phyloP scores from a whole-genome alignment of 768 basidiomycete species.

The Candolleomyces efflorescens region DNA sequence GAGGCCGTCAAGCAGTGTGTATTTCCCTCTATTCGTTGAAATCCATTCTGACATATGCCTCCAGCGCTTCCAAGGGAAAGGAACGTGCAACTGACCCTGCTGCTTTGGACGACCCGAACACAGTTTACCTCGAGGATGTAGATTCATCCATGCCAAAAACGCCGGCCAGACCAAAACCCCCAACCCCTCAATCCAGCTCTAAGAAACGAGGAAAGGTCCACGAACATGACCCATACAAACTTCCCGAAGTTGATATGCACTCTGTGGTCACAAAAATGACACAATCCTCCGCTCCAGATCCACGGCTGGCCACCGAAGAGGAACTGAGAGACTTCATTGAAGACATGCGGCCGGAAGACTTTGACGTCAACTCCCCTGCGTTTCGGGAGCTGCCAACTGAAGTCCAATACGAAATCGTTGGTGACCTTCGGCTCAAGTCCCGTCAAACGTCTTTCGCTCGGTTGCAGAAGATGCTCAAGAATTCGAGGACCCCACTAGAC shows the following conservation, averaged over 20 bases:
- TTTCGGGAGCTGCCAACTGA: conserved; percentile 94
- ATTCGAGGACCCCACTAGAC: conserved; percentile 79
- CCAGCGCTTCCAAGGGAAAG: conserved; percentile 35
- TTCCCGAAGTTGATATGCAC: conserved; percentile 79
- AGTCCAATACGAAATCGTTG: conserved; percentile 97
- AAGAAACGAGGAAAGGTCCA: conserved; percentile 60
- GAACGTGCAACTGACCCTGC: conserved; percentile 33
- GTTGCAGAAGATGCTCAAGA: conserved; percentile 83
- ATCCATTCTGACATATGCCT: conserved; percentile 2
- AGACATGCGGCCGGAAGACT: conserved; percentile 93
- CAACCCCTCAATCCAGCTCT: conserved; percentile 42
- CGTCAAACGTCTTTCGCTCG: conserved; percentile 92
- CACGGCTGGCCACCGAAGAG: conserved; percentile 93
- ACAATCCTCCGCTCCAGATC: conserved; percentile 65
- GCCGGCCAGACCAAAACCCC: conserved; percentile 34
- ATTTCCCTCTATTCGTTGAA: not conserved
- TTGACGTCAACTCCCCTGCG: conserved; percentile 85
- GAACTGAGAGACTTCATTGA: conserved; percentile 92
- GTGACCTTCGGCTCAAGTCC: conserved; percentile 91
- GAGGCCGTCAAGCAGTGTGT: conserved; percentile 70
- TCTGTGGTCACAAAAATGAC: conserved; percentile 60
- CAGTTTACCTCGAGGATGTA: conserved; percentile 89
- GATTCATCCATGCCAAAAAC: conserved; percentile 51
- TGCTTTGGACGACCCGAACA: conserved; percentile 60
- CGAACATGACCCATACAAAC: conserved; percentile 88